Conservation (phyloP, 2,329 filamentous ascomycete species). For the Scedosporium boydii region DNA sequence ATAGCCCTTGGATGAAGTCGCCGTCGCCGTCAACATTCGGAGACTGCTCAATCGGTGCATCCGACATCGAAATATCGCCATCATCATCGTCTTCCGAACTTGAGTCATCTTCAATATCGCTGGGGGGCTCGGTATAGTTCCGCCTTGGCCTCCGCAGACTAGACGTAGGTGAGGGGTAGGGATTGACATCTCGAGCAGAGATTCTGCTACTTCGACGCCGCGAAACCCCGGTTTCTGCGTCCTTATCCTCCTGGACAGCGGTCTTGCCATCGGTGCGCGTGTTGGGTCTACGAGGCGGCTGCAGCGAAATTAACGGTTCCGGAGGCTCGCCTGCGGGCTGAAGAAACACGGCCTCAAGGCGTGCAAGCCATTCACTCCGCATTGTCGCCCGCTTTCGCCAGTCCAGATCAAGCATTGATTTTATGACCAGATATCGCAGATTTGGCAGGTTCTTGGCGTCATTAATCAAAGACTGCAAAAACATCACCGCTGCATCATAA, state of each 20-base stretch:
- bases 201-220: slow-evolving; percentile 17
- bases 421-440: slow-evolving; percentile 63
- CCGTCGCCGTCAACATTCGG: slow-evolving; percentile 8
- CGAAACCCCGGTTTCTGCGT: neutral
- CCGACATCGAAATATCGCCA: slow-evolving; percentile 6
- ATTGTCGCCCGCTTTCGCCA: slow-evolving; percentile 80
- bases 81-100: slow-evolving; percentile 7
- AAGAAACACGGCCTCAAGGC: slow-evolving; percentile 58
- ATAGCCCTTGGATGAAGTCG: slow-evolving; percentile 55
- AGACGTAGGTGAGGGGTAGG: neutral
- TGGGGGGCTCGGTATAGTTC: slow-evolving; percentile 1
- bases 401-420: slow-evolving; percentile 66
- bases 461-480: slow-evolving; percentile 71
- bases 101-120: slow-evolving; percentile 9
- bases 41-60: neutral
- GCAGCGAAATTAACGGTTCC: slow-evolving; percentile 21
- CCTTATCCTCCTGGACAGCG: neutral
- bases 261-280: neutral
- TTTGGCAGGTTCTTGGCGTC: slow-evolving; percentile 55
- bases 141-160: neutral
- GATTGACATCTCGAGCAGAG: slow-evolving; percentile 17
- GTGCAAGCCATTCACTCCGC: slow-evolving; percentile 66
- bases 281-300: slow-evolving; percentile 12
- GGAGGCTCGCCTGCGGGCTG: slow-evolving; percentile 35
- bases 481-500: slow-evolving; percentile 58